Base-by-base conservation (phyloP, 2,329 filamentous ascomycete genomes). In the Penicillium sumatraense region DNA sequence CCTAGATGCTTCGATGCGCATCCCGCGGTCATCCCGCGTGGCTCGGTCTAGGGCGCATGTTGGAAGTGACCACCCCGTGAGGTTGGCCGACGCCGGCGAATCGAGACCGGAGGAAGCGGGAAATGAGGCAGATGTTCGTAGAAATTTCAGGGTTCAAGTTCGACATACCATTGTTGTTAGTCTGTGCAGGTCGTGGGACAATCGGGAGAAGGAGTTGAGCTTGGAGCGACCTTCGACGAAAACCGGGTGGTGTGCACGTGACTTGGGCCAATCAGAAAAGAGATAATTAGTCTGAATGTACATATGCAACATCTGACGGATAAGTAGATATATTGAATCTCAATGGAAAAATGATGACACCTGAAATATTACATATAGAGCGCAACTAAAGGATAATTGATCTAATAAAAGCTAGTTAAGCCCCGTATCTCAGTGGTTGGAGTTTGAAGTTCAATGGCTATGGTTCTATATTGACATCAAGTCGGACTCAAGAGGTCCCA, bases 81-180 rank as follows among this genome's bases (percentile, higher is more conserved):
- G 21, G 35, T 42, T 21, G 27, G 41, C 46, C 20, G 29, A 35
- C 24, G 14, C 18, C 27, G 11, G 24, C 16, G 5, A 24, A 23
- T 36, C 7, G 18, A 46, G 42, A 29, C 18, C 26, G n/a, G n/a
- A n/a, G n/a, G n/a, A n/a, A n/a, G n/a, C n/a, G n/a, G n/a, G n/a
- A n/a, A n/a, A n/a, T n/a, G n/a, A n/a, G n/a, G n/a, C n/a, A n/a
- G n/a, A n/a, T n/a, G n/a, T n/a, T n/a, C n/a, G n/a, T n/a, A n/a
- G n/a, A n/a, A n/a, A n/a, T n/a, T n/a, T n/a, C n/a, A n/a, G 21
- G 21, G 35, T 21, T 20, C 40, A 16, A n/a, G 8, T 40, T 24
- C 20, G 26, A 65, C 70, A 27, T 68, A 72, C 71, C 70, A 72
- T 73, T 57, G 63, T 72, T 59, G 53, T 60, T 53, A 60, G 57